Evolutionary conservation across 2,329 filamentous ascomycete species (phyloP).

Genomic region (Fusarium sp.): DNA sequence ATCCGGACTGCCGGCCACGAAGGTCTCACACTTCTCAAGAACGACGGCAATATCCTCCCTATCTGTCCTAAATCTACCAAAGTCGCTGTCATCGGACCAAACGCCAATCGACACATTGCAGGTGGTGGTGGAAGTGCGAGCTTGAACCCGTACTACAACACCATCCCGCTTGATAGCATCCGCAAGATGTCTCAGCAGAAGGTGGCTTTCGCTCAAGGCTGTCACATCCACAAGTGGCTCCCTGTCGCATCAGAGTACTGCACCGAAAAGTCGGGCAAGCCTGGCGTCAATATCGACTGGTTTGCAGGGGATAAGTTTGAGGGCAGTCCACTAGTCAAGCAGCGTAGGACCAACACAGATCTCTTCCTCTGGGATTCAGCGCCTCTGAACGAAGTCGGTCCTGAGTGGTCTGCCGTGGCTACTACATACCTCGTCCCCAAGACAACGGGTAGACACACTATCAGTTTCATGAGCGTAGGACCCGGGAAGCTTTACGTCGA

Average conservation of each 20-base stretch:
- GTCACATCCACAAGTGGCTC: conserved; percentile 48
- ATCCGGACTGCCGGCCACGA: conserved; percentile 73
- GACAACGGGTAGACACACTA: conserved; percentile 71
- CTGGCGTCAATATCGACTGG: conserved; percentile 74
- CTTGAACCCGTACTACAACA: conserved; percentile 76
- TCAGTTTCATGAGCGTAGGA: conserved; percentile 77
- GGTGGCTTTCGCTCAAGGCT: conserved; percentile 64
- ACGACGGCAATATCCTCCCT: conserved; percentile 69
- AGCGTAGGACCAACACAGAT: conserved; percentile 73
- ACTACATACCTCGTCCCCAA: conserved; percentile 71
- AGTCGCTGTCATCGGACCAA: conserved; percentile 75
- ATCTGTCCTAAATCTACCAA: conserved; percentile 67
- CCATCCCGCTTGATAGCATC: conserved; percentile 72
- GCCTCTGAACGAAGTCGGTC: conserved; percentile 69
- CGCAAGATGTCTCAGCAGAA: conserved; percentile 65
- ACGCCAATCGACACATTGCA: conserved; percentile 75
- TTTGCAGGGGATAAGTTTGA: conserved; percentile 73
- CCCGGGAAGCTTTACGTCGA: conserved; percentile 72
- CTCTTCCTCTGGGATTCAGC: conserved; percentile 79
- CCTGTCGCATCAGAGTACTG: conserved; percentile 47
- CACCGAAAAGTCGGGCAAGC: conserved; percentile 60
- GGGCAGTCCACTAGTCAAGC: conserved; percentile 67
- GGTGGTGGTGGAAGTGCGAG: conserved; percentile 76
- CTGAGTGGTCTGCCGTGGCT: conserved; percentile 73
- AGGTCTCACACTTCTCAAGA: conserved; percentile 74